Percentiles rank a stretch among this genome's conserved stretches.
Conservation (phyloP, 2,329 filamentous ascomycete genomes). For the Ophiostoma tasmaniense region DNA sequence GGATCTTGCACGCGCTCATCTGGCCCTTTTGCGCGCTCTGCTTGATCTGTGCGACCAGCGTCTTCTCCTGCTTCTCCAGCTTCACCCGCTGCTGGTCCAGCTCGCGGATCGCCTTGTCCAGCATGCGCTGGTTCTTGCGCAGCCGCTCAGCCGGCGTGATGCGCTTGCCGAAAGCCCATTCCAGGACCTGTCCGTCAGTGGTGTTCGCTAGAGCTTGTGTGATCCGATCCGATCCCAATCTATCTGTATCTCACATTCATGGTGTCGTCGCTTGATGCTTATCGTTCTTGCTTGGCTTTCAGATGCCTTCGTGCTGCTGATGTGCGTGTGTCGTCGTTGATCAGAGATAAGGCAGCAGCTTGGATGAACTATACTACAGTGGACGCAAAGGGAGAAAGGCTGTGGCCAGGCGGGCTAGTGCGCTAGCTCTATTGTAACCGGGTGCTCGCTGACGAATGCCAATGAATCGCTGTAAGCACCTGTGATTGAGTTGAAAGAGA, state of each 20-base stretch:
- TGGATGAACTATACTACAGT: neutral
- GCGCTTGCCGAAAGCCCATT: slow-evolving; percentile 99
- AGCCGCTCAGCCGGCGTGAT: slow-evolving; percentile 92
- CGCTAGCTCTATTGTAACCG: neutral
- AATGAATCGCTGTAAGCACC: neutral
- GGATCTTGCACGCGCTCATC: slow-evolving; percentile 97
- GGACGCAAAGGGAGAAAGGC: slow-evolving; percentile 5
- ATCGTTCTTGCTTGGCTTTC: too few species aligned
- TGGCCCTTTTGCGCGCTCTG: slow-evolving; percentile 97
- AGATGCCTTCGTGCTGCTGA: too few species aligned
- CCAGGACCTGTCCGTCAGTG: slow-evolving; percentile 61
- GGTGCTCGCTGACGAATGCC: neutral
- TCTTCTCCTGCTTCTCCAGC: slow-evolving; percentile 98
- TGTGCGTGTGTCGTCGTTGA: neutral
- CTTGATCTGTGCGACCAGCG: slow-evolving; percentile 90
- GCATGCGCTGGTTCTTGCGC: slow-evolving; percentile 88
- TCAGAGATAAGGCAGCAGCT: slow-evolving; percentile 15
- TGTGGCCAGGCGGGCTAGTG: slow-evolving; percentile 1
- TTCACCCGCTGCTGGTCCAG: slow-evolving; percentile 91
- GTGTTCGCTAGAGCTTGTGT: neutral
- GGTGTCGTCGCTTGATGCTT: slow-evolving; percentile 4
- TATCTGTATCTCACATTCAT: slow-evolving; percentile 18
- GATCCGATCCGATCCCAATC: too few species aligned
- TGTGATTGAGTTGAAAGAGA: neutral
- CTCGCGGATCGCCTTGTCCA: slow-evolving; percentile 95